Conservation (phyloP, 345 rosid genomes). For the Populus nigra region DNA sequence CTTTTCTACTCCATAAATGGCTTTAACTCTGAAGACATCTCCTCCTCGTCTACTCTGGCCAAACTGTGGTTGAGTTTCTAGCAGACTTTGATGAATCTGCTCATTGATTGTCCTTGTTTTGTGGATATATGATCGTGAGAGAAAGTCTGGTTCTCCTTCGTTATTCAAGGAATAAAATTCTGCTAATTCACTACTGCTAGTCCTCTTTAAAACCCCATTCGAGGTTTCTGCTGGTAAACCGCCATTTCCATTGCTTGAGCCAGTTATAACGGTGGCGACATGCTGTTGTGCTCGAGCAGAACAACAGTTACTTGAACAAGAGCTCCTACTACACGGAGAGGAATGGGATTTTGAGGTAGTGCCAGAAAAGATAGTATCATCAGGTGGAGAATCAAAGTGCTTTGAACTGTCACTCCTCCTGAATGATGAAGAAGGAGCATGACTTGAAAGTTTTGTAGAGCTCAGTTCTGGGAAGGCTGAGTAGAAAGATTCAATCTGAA, state of each 20-base stretch:
- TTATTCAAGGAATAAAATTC: constrained; percentile 38
- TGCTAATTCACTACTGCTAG: constrained; percentile 37
- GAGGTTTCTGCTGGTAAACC: constrained; percentile 32
- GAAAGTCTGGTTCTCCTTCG: constrained; percentile 45
- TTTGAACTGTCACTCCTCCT: constrained; percentile 29
- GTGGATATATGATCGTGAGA: constrained; percentile 57
- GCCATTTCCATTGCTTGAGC: constrained; percentile 20
- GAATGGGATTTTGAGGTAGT: constrained; percentile 61
- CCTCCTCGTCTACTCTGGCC: constrained; percentile 12
- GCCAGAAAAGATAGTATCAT: constrained; percentile 34
- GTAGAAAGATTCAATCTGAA: constrained; percentile 80
- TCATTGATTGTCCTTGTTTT: constrained; percentile 34
- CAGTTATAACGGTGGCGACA: constrained; percentile 18
- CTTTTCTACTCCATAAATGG: constrained; percentile 58
- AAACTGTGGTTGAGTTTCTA: constrained; percentile 35
- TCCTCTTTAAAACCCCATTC: constrained; percentile 43
- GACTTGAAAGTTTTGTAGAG: constrained; percentile 52
- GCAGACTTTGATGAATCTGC: constrained; percentile 23
- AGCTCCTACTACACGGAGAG: constrained; percentile 67
- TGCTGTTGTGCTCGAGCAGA: constrained; percentile 57
- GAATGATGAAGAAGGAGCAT: constrained; percentile 33
- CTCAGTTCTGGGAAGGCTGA: constrained; percentile 76
- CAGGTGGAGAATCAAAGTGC: constrained; percentile 39
- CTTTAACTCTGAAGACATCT: constrained; percentile 53
- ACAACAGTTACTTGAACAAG: constrained; percentile 65